Evolutionary conservation across 345 rosid species (phyloP), one percentile per base, ranked within the genome.

Genomic region (Brassica rapa): DNA sequence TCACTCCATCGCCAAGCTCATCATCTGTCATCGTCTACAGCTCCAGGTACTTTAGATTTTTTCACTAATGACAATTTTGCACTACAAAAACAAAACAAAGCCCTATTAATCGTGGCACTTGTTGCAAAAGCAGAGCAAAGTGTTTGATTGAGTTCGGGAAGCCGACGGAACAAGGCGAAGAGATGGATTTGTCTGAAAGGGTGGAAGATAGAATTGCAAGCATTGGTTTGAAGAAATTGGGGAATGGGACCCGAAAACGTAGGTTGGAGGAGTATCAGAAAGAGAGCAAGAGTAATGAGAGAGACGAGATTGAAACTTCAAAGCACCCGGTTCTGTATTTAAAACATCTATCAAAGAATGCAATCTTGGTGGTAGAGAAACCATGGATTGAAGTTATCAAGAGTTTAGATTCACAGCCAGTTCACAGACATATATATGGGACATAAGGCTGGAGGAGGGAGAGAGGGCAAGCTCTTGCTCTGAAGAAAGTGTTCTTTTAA

Each of bases 351-450:
- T 86, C 94, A 1, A 88, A 89, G 73, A 86, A 81, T 73, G 88
- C 94, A 64, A 68, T 95, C 69, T 82, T 95, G 92, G 86, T 91
- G 68, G 46, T 93, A 64, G 98, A 95, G 88, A 93, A 89, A 82
- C 96, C 98, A 15, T 95, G 99, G 99, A 79, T 86, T 83, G 93
- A 91, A 67, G 98, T 93, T 80, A 83, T 93, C 69, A 90, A 89
- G 83, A 68, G 75, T 55, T 86, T 95, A 12, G 94, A 93, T 37
- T 71, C 93, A 51, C 83, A 86, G 41, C 98, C 99, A 46, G 90
- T 95, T 63, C 97, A 95, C 90, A 91, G 96, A 87, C 97, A 93
- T 87, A 82, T 95, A 65, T 95, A 71, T 66, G 99, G 99, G 74
- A 83, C 96, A 70, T 95, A 80, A 81, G n/a, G 19, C 9, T 4